Percentiles rank a stretch among this genome's conserved stretches.
phyloP scores from a whole-genome alignment of 1,284 basidiomycete genomes.

The Leccinum fuscescens region DNA sequence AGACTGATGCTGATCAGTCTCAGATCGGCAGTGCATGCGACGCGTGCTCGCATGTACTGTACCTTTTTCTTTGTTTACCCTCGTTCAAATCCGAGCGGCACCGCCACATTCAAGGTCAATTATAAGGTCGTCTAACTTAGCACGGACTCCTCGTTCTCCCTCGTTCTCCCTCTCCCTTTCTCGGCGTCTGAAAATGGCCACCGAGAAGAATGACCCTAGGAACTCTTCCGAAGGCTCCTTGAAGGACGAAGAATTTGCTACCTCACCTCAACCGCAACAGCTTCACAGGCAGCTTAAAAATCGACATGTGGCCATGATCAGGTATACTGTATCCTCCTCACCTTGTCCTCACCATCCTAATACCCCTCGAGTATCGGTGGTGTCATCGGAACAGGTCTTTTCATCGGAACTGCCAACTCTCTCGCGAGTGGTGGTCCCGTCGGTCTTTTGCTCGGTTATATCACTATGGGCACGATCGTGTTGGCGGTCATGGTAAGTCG shows the following conservation, averaged over 20 bases:
- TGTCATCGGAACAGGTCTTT: slow-evolving; percentile 75
- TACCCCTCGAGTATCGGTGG: slow-evolving; percentile 50
- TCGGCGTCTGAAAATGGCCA: slow-evolving; percentile 8
- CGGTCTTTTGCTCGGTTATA: slow-evolving; percentile 67
- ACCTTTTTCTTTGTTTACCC: background rate
- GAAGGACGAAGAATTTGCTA: slow-evolving; percentile 22
- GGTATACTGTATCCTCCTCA: slow-evolving; percentile 33
- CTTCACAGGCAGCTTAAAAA: slow-evolving; percentile 64
- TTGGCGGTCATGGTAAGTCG: slow-evolving; percentile 53
- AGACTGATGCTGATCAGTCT: background rate
- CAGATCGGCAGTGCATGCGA: background rate
- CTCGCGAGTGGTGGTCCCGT: slow-evolving; percentile 58
- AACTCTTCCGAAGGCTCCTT: slow-evolving; percentile 17
- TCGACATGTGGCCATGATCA: slow-evolving; percentile 70
- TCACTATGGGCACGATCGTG: slow-evolving; percentile 60
- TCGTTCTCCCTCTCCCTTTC: background rate
- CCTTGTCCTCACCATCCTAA: background rate
- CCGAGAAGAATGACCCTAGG: slow-evolving; percentile 25
- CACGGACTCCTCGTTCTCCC: background rate
- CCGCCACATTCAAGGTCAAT: slow-evolving; percentile 15
- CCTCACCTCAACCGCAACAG: slow-evolving; percentile 11
- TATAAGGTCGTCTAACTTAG: slow-evolving; percentile 2
- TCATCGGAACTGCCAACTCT: slow-evolving; percentile 62
- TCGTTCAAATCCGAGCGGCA: slow-evolving; percentile 3
- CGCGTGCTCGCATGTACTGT: background rate